Conservation (phyloP, 331 rosid species). For the Malus hybrid region DNA sequence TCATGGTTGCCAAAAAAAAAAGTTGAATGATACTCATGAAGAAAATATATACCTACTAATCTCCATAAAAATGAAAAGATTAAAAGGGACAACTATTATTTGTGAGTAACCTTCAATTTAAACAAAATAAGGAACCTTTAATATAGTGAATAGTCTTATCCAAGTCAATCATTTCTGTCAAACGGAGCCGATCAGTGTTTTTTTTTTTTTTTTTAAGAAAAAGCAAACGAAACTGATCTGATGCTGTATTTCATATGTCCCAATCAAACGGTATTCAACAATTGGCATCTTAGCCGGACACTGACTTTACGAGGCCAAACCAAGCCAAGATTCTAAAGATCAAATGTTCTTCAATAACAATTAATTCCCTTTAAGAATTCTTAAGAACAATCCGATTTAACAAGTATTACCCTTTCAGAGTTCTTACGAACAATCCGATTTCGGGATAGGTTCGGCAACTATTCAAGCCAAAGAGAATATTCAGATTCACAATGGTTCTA, state of each 20-base stretch:
- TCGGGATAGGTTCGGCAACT: not conserved
- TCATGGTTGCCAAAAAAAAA: too few relatives aligned
- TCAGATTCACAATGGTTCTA: not conserved
- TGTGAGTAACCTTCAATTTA: too few relatives aligned
- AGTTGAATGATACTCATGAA: too few relatives aligned
- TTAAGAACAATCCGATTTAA: not conserved
- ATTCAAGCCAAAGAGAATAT: not conserved
- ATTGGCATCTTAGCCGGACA: not conserved
- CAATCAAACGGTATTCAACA: not conserved
- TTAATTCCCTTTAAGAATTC: not conserved
- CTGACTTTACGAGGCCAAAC: not conserved
- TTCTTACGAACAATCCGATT: not conserved
- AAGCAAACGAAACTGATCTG: not conserved
- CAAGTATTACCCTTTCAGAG: not conserved
- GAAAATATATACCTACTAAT: too few relatives aligned
- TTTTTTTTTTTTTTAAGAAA: not conserved
- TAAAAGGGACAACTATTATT: too few relatives aligned
- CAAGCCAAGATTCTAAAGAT: not conserved
- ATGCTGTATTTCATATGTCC: not conserved
- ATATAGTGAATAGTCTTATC: too few relatives aligned
- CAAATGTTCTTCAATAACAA: not conserved
- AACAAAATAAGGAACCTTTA: too few relatives aligned
- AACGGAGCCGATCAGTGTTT: too few relatives aligned
- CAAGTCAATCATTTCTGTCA: too few relatives aligned
- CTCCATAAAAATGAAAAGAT: rapidly evolving